Evolutionary conservation across 257 asterid species (phyloP).

Genomic region (Nemophila menziesii): DNA sequence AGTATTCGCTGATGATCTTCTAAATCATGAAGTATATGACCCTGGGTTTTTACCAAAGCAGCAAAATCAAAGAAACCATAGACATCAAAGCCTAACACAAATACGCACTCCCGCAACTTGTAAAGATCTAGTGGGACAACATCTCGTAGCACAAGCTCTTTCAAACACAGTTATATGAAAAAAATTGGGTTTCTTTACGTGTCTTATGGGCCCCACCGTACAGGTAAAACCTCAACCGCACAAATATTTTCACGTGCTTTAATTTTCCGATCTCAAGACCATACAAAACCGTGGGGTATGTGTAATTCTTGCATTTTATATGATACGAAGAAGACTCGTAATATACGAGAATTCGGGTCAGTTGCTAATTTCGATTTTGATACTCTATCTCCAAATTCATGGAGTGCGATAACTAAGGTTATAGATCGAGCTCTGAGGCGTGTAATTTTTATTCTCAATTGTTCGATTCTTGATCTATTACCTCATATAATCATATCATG

Average conservation of each 20-base stretch:
- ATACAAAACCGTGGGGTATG: slow-evolving; percentile 62
- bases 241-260: slow-evolving; percentile 69
- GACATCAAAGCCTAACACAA: slow-evolving; percentile 74
- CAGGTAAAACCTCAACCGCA: slow-evolving; percentile 76
- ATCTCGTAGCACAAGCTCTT: slow-evolving; percentile 77
- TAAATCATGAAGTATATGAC: slow-evolving; percentile 58
- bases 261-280: slow-evolving; percentile 56
- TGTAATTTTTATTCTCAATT: slow-evolving; percentile 56
- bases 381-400: slow-evolving; percentile 44
- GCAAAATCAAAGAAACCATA: slow-evolving; percentile 25
- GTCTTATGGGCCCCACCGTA: slow-evolving; percentile 80
- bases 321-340: slow-evolving; percentile 43
- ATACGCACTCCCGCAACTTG: slow-evolving; percentile 68
- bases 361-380: slow-evolving; percentile 52
- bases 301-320: slow-evolving; percentile 56
- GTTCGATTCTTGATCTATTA: slow-evolving; percentile 62
- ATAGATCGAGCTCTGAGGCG: slow-evolving; percentile 60
- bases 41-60: slow-evolving; percentile 69
- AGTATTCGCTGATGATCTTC: slow-evolving; percentile 55
- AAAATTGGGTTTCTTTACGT: slow-evolving; percentile 63
- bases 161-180: slow-evolving; percentile 55
- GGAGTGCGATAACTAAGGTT: slow-evolving; percentile 64
- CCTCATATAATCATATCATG: slow-evolving; percentile 71
- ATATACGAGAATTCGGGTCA: slow-evolving; percentile 60
- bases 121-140: slow-evolving; percentile 74